Evolutionary conservation across 2,329 filamentous ascomycete genomes (phyloP).

Genomic region (Raffaelea arxii): DNA sequence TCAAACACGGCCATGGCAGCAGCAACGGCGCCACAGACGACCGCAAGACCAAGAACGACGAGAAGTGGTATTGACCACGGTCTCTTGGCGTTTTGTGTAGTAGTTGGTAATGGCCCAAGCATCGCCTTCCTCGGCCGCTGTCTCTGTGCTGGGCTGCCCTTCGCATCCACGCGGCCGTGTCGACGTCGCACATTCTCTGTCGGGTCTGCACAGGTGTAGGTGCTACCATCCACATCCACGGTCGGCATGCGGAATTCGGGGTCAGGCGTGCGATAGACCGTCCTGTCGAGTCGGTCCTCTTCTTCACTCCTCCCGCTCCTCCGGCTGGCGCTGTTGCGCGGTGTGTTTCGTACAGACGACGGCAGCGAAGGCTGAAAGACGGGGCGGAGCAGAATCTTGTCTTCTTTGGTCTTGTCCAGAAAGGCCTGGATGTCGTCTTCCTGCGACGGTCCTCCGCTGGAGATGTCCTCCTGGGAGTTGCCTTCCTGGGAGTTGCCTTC

Average conservation of each 20-base stretch:
- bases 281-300: conserved; percentile 5
- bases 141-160: conserved; percentile 10
- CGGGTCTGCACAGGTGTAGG: conserved; percentile 19
- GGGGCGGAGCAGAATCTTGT: conserved; percentile 44
- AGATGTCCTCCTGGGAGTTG: conserved; percentile 38
- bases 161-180: no score
- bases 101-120: no score
- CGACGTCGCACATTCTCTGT: conserved; percentile 7
- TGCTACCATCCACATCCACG: conserved; percentile 27
- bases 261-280: conserved; percentile 34
- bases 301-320: conserved; percentile 2
- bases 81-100: no score
- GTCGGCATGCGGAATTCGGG: conserved; percentile 45
- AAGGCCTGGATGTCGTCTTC: conserved; percentile 42
- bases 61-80: no score
- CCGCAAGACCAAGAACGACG: no score
- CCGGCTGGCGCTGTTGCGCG: conserved; percentile 9
- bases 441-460: neutral
- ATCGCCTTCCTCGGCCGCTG: no score
- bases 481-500: conserved; percentile 39
- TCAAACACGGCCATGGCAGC: no score
- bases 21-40: conserved; percentile 7
- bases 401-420: conserved; percentile 41
- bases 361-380: conserved; percentile 46
- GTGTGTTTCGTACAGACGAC: conserved; percentile 21